A percentile compares a stretch with the other conserved stretches of the same genome.
phyloP scores from a whole-genome alignment of 2,329 filamentous ascomycete genomes.

The Epichloe scottii region DNA sequence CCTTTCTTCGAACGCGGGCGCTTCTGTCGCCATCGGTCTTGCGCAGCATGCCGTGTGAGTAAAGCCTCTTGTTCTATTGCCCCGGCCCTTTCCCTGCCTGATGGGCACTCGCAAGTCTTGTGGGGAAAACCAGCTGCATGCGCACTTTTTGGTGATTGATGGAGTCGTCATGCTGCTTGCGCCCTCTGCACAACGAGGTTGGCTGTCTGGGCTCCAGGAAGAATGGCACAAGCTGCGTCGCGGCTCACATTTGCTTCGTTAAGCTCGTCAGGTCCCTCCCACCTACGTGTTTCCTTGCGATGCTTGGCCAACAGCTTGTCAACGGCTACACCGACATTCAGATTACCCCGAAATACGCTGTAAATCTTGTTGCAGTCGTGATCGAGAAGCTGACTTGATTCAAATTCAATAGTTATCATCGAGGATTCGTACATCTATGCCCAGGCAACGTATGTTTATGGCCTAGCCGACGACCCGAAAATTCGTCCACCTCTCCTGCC shows the following conservation, averaged over 20 bases:
- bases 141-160: not conserved
- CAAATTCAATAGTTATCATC: constrained; percentile 18
- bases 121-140: not conserved
- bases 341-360: constrained; percentile 1
- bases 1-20: constrained; percentile 10
- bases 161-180: not conserved
- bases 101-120: not conserved
- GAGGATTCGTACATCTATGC: constrained; percentile 28
- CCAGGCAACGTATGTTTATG: constrained; percentile 22
- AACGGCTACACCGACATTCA: not conserved
- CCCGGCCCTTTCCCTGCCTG: constrained; percentile 3
- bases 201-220: not conserved
- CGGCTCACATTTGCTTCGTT: not conserved
- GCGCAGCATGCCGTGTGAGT: constrained; percentile 28
- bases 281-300: not conserved
- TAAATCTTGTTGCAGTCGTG: not conserved
- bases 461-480: constrained; percentile 6
- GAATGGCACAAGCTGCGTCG: not conserved
- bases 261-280: not conserved
- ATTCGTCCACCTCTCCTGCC: not conserved
- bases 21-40: constrained; percentile 13
- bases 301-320: not conserved
- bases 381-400: constrained; percentile 3
- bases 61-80: not conserved
- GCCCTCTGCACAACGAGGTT: not conserved